A percentile compares a stretch with the other conserved stretches of the same genome.
Conservation (phyloP, 805 yeast genomes). For the Lipomyces spencermartinsiae region DNA sequence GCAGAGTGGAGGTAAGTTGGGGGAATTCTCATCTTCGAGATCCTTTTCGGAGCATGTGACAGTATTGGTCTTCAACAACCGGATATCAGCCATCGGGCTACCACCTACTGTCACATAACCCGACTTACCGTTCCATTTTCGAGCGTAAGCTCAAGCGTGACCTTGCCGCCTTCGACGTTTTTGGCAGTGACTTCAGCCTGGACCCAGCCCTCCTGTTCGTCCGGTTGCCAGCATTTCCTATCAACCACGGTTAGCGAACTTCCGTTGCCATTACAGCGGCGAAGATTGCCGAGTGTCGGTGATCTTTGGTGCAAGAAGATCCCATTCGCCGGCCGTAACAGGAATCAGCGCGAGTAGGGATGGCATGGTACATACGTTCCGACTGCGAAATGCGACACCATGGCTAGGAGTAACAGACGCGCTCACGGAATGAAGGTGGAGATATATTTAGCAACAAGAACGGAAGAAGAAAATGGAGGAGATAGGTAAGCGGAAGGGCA, state of each 20-base stretch:
- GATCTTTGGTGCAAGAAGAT: not conserved
- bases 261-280: not conserved
- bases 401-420: constrained; percentile 6
- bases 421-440: not conserved
- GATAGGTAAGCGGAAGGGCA: not conserved
- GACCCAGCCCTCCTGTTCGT: constrained; percentile 73
- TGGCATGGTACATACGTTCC: constrained; percentile 31
- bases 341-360: not conserved
- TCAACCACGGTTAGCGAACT: not conserved
- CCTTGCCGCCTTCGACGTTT: constrained; percentile 53
- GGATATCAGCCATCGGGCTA: not conserved
- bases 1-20: constrained; percentile 77
- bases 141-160: constrained; percentile 57
- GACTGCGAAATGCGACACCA: constrained; percentile 38
- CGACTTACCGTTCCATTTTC: constrained; percentile 53
- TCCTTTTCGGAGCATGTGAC: constrained; percentile 37
- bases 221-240: constrained; percentile 77
- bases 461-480: not conserved
- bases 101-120: not conserved
- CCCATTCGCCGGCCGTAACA: not conserved
- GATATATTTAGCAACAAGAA: not conserved
- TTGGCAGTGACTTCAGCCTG: constrained; percentile 65
- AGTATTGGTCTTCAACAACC: constrained; percentile 34
- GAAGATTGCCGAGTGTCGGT: not conserved
- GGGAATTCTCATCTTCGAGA: constrained; percentile 47